Conservation (phyloP, 176 grass and related monocot genomes). For the Avena insularis region DNA sequence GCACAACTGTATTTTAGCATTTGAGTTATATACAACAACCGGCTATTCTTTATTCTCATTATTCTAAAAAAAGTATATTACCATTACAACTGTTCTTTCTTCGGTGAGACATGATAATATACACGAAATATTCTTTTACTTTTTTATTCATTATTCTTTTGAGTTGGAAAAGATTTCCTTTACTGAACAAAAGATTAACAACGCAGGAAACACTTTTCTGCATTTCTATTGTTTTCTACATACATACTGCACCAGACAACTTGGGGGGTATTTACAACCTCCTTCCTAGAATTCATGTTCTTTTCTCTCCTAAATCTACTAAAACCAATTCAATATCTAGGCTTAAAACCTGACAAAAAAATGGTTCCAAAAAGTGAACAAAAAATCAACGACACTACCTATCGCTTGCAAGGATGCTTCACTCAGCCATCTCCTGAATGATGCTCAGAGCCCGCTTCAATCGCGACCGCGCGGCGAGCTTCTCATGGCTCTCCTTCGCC, state of each 20-base stretch:
- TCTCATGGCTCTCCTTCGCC: not conserved
- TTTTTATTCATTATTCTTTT: too few relatives aligned
- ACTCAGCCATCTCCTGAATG: constrained; percentile 52
- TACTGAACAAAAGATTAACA: too few relatives aligned
- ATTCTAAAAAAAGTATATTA: too few relatives aligned
- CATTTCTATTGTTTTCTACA: constrained; percentile 10
- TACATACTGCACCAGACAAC: not conserved
- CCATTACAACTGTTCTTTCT: too few relatives aligned
- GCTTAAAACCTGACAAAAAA: not conserved
- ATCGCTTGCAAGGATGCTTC: not conserved
- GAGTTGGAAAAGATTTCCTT: too few relatives aligned
- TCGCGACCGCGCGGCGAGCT: constrained; percentile 27
- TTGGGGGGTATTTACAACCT: not conserved
- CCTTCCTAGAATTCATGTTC: not conserved
- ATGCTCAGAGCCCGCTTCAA: constrained; percentile 48
- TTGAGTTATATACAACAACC: too few relatives aligned
- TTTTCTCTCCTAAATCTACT: constrained; percentile 17
- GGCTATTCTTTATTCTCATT: too few relatives aligned
- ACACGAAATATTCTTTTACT: too few relatives aligned
- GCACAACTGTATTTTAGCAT: too few relatives aligned
- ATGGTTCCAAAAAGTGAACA: not conserved
- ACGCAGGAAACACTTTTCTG: not conserved
- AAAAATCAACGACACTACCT: not conserved
- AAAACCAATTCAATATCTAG: not conserved
- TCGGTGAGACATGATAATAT: too few relatives aligned